Evolutionary conservation across 352 stramenopile genomes (phyloP).

Genomic region (Phytophthora pini): DNA sequence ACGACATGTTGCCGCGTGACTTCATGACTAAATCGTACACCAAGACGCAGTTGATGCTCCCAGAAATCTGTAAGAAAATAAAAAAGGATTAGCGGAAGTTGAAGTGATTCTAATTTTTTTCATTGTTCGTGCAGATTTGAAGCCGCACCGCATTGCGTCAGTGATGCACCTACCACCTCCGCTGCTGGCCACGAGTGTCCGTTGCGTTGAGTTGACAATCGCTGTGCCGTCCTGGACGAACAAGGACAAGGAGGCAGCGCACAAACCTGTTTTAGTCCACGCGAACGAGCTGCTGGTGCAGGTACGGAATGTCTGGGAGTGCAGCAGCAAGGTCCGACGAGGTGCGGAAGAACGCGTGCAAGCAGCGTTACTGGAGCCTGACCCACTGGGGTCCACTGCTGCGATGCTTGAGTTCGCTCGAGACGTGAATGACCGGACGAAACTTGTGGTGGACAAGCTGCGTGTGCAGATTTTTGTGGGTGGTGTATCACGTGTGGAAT

Average conservation of each 20-base stretch:
- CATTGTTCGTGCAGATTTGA: constrained; percentile 48
- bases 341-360: constrained; percentile 39
- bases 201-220: constrained; percentile 60
- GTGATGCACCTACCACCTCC: constrained; percentile 48
- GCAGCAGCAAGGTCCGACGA: constrained; percentile 47
- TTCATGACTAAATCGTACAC: constrained; percentile 57
- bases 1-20: constrained; percentile 64
- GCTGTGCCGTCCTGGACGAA: constrained; percentile 66
- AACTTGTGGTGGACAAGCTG: constrained; percentile 59
- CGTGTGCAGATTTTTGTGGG: constrained; percentile 58
- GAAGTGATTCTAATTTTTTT: constrained; percentile 5
- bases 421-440: constrained; percentile 58
- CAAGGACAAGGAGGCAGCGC: constrained; percentile 53
- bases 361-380: constrained; percentile 52
- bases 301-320: constrained; percentile 54
- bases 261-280: constrained; percentile 57
- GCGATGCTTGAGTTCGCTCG: constrained; percentile 64
- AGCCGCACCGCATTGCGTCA: constrained; percentile 62
- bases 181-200: constrained; percentile 60
- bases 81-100: neutral
- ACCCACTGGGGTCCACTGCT: constrained; percentile 68
- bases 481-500: constrained; percentile 39
- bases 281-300: constrained; percentile 61
- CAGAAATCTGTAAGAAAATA: constrained; percentile 51
- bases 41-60: constrained; percentile 53